Evolutionary conservation across 148 eudicot genomes (phyloP), one percentile per base, ranked within the genome.

Genomic region (Fagopyrum esculentum): DNA sequence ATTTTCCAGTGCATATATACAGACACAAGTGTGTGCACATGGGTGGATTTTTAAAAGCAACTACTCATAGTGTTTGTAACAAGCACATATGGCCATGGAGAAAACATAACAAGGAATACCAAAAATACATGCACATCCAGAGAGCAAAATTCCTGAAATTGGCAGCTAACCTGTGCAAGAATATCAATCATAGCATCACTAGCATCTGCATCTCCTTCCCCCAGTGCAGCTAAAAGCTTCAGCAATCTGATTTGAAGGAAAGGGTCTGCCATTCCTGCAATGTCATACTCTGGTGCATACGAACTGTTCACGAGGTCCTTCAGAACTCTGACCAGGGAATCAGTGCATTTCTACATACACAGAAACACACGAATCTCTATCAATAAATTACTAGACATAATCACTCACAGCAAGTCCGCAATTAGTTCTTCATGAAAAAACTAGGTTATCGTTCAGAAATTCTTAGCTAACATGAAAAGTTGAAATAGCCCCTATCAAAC

Each of bases 161-260:
- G 71, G 55, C 64, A 79, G 59, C 87, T 76, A 81, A 92, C 99
- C 97, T 96, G 99, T 51, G 99, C 99, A 82, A 96, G 99, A 74
- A 96, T 84, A 75, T 96, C 99, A 84, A 86, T 96, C 99, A 96
- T 96, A 78, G 81, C 69, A 78, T 96, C 99, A 83, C 99, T 92
- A 73, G 95, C 95, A 77, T 96, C 98, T 74, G 90, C 93, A 83
- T 96, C 97, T 80, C 98, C 99, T 22, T 89, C 89, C 71, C 99
- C 99, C 85, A 96, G 79, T 61, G 88, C 86, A 73, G 89, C 77
- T 84, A 96, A 83, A 73, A 96, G 87, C 77, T 81, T 89, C 70
- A 96, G 88, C 75, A 96, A 79, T 83, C 98, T 87, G 77, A 92
- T 92, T 52, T 96, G 98, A 45, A 96, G 99, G 81, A 90, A 96